Percentiles rank a stretch among this genome's conserved stretches.
Evolutionary conservation across 2,329 filamentous ascomycete species (phyloP).

Genomic region (Colletotrichum spinosum): DNA sequence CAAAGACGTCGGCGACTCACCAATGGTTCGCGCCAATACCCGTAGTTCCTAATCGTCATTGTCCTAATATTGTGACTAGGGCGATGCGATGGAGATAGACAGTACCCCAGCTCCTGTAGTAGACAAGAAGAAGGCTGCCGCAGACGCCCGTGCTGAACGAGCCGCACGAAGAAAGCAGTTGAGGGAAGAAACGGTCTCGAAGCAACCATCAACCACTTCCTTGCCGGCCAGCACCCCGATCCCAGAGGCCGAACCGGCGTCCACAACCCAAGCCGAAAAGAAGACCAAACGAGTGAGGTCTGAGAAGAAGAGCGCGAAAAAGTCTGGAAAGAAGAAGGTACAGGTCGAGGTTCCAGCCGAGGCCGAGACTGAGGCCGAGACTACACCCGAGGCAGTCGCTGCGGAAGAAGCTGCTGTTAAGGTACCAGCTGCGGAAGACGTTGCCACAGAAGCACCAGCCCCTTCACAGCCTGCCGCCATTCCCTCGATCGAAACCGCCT

Average conservation of each 20-base stretch:
- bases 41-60: background rate
- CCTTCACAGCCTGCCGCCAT: no score
- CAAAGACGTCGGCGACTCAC: constrained; percentile 29
- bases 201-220: constrained; percentile 6
- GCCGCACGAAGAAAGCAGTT: constrained; percentile 32
- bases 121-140: constrained; percentile 26
- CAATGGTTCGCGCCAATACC: constrained; percentile 24
- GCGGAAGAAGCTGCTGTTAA: background rate
- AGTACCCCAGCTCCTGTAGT: constrained; percentile 17
- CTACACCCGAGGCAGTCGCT: background rate
- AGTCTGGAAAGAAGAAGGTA: constrained; percentile 7
- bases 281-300: constrained; percentile 23
- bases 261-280: constrained; percentile 32
- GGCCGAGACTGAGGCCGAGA: constrained; percentile 20
- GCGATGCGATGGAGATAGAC: constrained; percentile 32
- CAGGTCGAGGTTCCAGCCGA: constrained; percentile 12
- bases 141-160: constrained; percentile 31
- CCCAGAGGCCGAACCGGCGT: constrained; percentile 21
- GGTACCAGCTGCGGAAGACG: no score
- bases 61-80: constrained; percentile 26
- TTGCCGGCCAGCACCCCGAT: constrained; percentile 33
- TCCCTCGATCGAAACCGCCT: no score
- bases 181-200: constrained; percentile 22
- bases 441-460: no score
- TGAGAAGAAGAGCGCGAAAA: constrained; percentile 33